Evolutionary conservation across 805 yeast species (phyloP).

Genomic region (Sungouiozyma ichnusensis): DNA sequence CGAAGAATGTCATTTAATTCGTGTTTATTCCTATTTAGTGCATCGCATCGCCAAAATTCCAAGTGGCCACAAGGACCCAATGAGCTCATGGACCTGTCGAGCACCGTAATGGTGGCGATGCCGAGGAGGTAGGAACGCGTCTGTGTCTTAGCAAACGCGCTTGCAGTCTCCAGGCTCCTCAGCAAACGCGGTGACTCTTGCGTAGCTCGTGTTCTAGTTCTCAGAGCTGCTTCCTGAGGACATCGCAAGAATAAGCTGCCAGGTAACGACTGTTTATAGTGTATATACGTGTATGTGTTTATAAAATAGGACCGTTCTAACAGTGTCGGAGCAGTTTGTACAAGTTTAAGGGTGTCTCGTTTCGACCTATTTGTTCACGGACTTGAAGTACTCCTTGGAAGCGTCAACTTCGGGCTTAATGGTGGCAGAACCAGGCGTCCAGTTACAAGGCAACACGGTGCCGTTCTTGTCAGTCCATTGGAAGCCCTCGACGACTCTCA

Average conservation of each 20-base stretch:
- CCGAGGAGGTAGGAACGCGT: background rate
- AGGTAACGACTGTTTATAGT: no score
- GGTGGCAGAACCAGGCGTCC: constrained; percentile 92
- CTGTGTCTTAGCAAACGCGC: no score
- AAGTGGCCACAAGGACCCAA: background rate
- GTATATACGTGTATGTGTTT: no score
- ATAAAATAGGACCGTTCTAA: no score
- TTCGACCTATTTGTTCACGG: constrained; percentile 37
- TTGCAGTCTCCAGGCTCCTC: no score
- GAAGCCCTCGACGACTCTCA: constrained; percentile 97
- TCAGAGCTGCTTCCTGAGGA: no score
- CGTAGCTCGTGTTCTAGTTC: no score
- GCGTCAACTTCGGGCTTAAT: constrained; percentile 73
- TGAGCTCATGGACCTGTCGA: background rate
- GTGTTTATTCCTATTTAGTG: constrained; percentile 2
- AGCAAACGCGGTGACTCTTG: no score
- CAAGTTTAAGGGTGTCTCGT: no score
- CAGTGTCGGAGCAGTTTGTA: no score
- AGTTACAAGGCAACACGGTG: constrained; percentile 99
- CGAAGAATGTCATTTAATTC: background rate
- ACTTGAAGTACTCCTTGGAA: constrained; percentile 70
- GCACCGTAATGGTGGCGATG: background rate
- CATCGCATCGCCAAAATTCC: background rate
- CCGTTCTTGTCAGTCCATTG: constrained; percentile 99
- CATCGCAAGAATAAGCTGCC: no score